A percentile compares a stretch with the other conserved stretches of the same genome.
phyloP scores from a whole-genome alignment of 2,329 filamentous ascomycete genomes.

The Plenodomus tracheiphilus region DNA sequence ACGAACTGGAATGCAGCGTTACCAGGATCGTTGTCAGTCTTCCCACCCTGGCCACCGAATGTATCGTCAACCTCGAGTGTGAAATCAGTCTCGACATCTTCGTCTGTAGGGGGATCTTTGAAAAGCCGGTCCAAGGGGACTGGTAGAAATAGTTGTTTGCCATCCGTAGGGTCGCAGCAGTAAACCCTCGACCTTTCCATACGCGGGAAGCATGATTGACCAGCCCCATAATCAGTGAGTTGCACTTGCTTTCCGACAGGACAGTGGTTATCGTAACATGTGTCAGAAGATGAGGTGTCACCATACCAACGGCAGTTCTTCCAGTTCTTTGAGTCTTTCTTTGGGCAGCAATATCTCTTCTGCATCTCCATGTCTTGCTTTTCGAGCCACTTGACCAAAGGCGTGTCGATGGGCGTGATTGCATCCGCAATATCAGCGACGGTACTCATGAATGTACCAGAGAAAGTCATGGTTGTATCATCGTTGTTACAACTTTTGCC shows the following conservation, averaged over 20 bases:
- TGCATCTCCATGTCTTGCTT: conserved; percentile 1
- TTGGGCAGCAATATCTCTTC: conserved; percentile 34
- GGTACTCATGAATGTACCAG: conserved; percentile 3
- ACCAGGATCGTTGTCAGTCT: conserved; percentile 21
- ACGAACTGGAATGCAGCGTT: conserved; percentile 40
- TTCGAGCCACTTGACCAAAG: conserved; percentile 1
- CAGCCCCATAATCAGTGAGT: conserved; percentile 21
- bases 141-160: conserved; percentile 40
- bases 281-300: conserved; percentile 25
- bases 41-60: conserved; percentile 3
- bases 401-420: neutral
- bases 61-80: conserved; percentile 19
- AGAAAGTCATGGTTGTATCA: conserved; percentile 11
- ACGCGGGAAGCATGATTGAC: conserved; percentile 13
- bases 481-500: conserved; percentile 5
- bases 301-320: conserved; percentile 45
- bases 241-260: conserved; percentile 25
- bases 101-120: conserved; percentile 34
- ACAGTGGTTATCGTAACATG: conserved; percentile 42
- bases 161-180: conserved; percentile 37
- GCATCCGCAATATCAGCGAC: conserved; percentile 2
- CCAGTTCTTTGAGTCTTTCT: conserved; percentile 29
- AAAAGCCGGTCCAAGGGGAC: conserved; percentile 46
- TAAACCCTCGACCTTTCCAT: conserved; percentile 30
- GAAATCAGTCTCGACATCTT: conserved; percentile 36